Evolutionary conservation across 495 filamentous ascomycete species (phyloP).

Genomic region (Hypoxylon subgilvum): DNA sequence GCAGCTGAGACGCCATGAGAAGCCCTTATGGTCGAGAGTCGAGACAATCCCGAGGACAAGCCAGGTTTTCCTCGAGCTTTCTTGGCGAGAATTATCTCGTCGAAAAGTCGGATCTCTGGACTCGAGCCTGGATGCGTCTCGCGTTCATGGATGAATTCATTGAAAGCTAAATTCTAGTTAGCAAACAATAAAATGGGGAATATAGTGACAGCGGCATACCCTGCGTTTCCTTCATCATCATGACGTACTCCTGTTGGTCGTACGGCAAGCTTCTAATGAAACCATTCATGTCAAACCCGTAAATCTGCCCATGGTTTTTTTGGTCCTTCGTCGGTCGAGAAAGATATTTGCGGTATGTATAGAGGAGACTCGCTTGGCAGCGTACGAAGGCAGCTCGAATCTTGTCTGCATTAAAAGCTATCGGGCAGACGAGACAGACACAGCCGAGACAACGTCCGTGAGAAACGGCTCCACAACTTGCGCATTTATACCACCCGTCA

Average conservation of each 20-base stretch:
- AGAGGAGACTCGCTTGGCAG: slow-evolving; percentile 91
- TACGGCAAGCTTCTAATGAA: slow-evolving; percentile 89
- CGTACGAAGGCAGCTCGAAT: slow-evolving; percentile 91
- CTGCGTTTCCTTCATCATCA: slow-evolving; percentile 90
- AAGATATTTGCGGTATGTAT: slow-evolving; percentile 90
- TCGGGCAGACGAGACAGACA: slow-evolving; percentile 85
- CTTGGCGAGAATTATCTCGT: slow-evolving; percentile 94
- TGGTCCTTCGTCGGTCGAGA: slow-evolving; percentile 77
- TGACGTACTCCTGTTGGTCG: slow-evolving; percentile 88
- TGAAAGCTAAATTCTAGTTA: slow-evolving; percentile 69
- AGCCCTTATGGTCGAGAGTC: slow-evolving; percentile 56
- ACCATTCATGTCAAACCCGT: slow-evolving; percentile 90
- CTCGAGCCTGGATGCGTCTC: slow-evolving; percentile 65
- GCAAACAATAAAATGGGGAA: background rate
- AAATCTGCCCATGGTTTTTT: slow-evolving; percentile 84
- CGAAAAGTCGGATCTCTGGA: slow-evolving; percentile 83
- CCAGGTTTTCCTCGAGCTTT: slow-evolving; percentile 75
- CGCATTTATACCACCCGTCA: slow-evolving; percentile 86
- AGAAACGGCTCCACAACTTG: slow-evolving; percentile 73
- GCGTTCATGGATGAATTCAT: slow-evolving; percentile 94
- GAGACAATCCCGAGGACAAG: slow-evolving; percentile 58
- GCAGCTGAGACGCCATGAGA: slow-evolving; percentile 51
- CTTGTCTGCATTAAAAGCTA: slow-evolving; percentile 88
- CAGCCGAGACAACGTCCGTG: slow-evolving; percentile 82
- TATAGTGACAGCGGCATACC: slow-evolving; percentile 58